Conservation (phyloP, 371 early-diverging fungal species). For the Mucor circinelloides region DNA sequence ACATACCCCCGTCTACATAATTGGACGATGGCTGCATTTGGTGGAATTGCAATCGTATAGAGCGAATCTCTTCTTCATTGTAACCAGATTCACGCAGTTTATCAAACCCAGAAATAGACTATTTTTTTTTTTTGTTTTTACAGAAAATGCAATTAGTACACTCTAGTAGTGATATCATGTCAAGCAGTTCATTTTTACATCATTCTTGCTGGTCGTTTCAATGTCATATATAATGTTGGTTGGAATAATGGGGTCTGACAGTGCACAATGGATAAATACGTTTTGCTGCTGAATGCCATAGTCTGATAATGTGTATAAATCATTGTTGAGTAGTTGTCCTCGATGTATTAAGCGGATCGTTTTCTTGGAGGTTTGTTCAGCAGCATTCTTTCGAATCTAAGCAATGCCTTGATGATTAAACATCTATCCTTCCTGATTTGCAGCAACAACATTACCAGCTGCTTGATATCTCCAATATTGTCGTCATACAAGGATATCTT, state of each 20-base stretch:
- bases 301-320: conserved; percentile 11
- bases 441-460: conserved; percentile 9
- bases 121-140: background rate
- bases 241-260: conserved; percentile 19
- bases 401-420: background rate
- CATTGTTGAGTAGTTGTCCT: conserved; percentile 19
- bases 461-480: conserved; percentile 11
- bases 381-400: conserved; percentile 18
- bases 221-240: conserved; percentile 3
- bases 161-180: background rate
- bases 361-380: conserved; percentile 13
- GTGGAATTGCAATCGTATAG: conserved; percentile 24
- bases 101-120: conserved; percentile 22
- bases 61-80: conserved; percentile 31
- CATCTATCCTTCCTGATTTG: too few species aligned
- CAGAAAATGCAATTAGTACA: background rate
- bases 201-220: background rate
- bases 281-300: conserved; percentile 1
- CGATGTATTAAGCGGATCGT: conserved; percentile 20
- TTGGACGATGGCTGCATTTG: conserved; percentile 8
- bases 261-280: conserved; percentile 19
- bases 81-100: conserved; percentile 26
- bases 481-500: background rate
- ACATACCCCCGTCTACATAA: conserved; percentile 25
- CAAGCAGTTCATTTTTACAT: background rate